Evolutionary conservation across 805 yeast genomes (phyloP).

Genomic region (Candida methanosorbosa): DNA sequence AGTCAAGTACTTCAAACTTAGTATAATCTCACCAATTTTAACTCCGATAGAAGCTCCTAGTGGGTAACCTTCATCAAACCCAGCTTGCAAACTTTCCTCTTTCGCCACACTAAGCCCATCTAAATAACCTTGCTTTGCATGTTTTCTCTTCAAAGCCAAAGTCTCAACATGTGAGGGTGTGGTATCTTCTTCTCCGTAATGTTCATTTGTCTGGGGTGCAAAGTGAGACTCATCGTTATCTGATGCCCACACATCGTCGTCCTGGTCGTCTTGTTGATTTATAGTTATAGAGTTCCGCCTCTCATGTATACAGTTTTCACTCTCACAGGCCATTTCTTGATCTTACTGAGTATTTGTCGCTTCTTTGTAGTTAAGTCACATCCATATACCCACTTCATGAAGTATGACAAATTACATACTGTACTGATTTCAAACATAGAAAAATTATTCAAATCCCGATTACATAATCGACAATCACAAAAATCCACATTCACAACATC

Average conservation of each 20-base stretch:
- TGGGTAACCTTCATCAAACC: slow-evolving; percentile 77
- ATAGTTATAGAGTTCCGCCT: no score
- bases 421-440: no score
- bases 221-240: slow-evolving; percentile 24
- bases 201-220: slow-evolving; percentile 19
- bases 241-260: slow-evolving; percentile 25
- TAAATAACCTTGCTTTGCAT: slow-evolving; percentile 72
- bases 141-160: slow-evolving; percentile 45
- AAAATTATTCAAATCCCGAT: no score
- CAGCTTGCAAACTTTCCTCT: slow-evolving; percentile 62
- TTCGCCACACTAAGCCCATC: slow-evolving; percentile 70
- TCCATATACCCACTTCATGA: no score
- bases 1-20: slow-evolving; percentile 24
- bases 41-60: slow-evolving; percentile 66
- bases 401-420: no score
- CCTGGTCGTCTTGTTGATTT: neutral
- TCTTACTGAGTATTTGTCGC: no score
- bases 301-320: neutral
- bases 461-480: no score
- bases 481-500: no score
- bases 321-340: slow-evolving; percentile 1
- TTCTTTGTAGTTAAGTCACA: no score
- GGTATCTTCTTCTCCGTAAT: slow-evolving; percentile 25
- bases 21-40: slow-evolving; percentile 55
- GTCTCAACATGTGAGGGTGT: slow-evolving; percentile 17